These are phyloP conservation scores for Tricholoma matsutake DNA, from an alignment of 768 basidiomycete genomes.

Conservation along the genomic window DNA sequence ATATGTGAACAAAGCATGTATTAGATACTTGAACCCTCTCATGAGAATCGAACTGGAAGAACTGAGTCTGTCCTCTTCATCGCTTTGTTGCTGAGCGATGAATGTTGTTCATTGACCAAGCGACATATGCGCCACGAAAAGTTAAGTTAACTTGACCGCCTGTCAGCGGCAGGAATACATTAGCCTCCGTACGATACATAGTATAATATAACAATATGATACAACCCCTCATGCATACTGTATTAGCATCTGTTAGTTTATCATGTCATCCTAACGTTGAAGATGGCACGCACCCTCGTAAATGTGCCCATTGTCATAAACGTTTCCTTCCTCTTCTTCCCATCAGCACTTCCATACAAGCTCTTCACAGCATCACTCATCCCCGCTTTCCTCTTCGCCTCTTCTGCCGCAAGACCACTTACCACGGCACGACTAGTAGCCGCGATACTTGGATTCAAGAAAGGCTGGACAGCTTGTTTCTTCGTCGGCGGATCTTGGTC, in stretches of 20 bases:
- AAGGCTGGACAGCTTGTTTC: conserved; percentile 40
- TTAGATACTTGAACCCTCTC: no score
- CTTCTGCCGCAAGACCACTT: conserved; percentile 72
- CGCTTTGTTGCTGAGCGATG: no score
- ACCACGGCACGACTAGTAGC: conserved; percentile 65
- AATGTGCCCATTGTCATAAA: conserved; percentile 94
- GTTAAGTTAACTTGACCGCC: no score
- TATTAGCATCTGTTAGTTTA: neutral
- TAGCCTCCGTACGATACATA: neutral
- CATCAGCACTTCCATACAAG: conserved; percentile 62
- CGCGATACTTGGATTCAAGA: conserved; percentile 50
- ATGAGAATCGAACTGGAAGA: no score
- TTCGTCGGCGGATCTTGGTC: conserved; percentile 44
- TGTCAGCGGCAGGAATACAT: neutral
- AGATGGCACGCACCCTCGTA: conserved; percentile 65
- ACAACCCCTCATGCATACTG: conserved; percentile 1
- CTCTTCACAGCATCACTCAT: conserved; percentile 89
- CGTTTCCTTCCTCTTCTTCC: conserved; percentile 65
- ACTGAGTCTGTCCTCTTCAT: no score
- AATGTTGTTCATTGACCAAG: no score
- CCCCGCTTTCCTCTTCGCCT: conserved; percentile 73
- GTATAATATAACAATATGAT: neutral
- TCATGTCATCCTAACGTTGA: neutral
- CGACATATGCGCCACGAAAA: no score
- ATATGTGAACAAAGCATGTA: no score